Base-by-base conservation (phyloP, 148 eudicot species). In the Rhododendron ferrugineum region DNA sequence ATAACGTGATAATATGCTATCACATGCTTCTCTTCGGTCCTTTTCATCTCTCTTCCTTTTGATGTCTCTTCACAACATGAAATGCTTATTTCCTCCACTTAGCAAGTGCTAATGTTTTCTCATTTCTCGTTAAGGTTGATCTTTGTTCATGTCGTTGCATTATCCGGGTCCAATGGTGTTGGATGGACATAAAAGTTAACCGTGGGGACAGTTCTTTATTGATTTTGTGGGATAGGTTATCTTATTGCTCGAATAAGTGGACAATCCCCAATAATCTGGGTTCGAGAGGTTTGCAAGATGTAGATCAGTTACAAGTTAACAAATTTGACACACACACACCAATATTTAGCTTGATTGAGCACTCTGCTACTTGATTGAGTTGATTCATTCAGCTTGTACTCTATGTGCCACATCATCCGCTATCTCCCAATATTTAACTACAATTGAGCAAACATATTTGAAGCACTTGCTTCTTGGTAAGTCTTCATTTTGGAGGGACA, bases 181-280 rank as follows among this genome's bases (percentile, higher is more conserved):
- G 73, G 18, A 11, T 37, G 15, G 50, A 54, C 32, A 14, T 81
- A 81, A 15, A 60, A 60, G 22, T 11, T 22, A 81, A 44, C 28
- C 26, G 16, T 32, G 68, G 68, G 68, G 5, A 32, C 82, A 34
- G 44, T 54, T 54, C 37, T 49, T 49, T 79, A 22, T 80, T 54
- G 46, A 80, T 32, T 78, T 54, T 80, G 82, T 15, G 18, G 66
- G 64, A 80, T 36, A 60, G 83, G 50, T 20, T 81, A 60, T 81
- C 49, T 81, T 20, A 3, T 37, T 15, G 40, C 18, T 40, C 26
- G 14, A 60, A 62, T 58, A 3, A 26, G 82, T n/a, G 34, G 54
- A 54, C 68, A 80, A 40, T 50, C 64, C 82, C 82, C 60, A 30
- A 22, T 30, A 50, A 50, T 30, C 82, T 52, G 40, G 40, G 66